Evolutionary conservation across 1,284 basidiomycete genomes (phyloP), one percentile per base, ranked within the genome.

Genomic region (Leucoagaricus sp.): DNA sequence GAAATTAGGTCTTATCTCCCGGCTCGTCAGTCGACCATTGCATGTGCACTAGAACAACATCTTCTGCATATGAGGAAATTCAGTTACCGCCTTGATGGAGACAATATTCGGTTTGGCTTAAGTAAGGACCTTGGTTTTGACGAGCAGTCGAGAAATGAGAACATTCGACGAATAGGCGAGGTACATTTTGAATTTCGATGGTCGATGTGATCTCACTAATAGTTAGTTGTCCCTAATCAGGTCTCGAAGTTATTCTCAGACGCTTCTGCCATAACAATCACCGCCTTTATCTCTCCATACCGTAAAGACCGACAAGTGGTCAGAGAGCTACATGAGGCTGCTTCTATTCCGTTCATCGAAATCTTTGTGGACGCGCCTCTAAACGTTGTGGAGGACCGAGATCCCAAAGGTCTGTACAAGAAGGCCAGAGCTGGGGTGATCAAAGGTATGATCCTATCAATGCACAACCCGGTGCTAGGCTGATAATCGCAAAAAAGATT

Each of bases 241-340:
- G 94, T 99, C 51, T 89, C 97, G 28, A 94, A 94, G 68, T 81
- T 99, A 38, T 98, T 99, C 72, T 86, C 95, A 13, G 91, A 96
- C 64, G 87, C 95, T 2, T 87, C 85, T 40, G 89, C 90, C 62
- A 83, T 98, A 64, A 83, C 91, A 21, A 83, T 98, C 68, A 97
- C 97, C 7, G 96, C 96, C 26, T 99, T 99, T 78, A 99, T 99
- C 74, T 98, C 96, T 6, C 97, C 97, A n/a, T 98, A 95, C 73
- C 83, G 86, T 47, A 84, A 87, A 3, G 97, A 99, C 78, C 87
- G 96, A 47, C 81, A 86, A 17, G 72, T 91, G 58, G 97, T 93
- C 25, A 86, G 97, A 53, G 78, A 88, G 62, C 80, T 99, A 40
- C 96, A 99, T 75, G 78, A 84, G 47, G 79, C 84, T 60, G 77